phyloP scores from a whole-genome alignment of 208 protist species.

The Crithidia bombi region DNA sequence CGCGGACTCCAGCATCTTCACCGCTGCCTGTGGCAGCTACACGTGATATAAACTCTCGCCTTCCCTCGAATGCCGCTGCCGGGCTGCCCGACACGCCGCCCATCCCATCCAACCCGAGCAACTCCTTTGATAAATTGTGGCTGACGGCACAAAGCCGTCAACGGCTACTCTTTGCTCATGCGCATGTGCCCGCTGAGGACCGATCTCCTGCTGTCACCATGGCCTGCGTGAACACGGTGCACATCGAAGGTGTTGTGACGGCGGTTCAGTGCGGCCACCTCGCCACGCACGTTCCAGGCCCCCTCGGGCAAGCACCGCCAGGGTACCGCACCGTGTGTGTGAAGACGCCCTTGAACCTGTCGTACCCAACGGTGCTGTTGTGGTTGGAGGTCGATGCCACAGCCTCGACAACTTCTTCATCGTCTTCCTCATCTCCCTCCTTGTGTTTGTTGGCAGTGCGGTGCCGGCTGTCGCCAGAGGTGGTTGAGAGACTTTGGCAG shows the following conservation, averaged over 20 bases:
- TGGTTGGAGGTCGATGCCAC: slow-evolving; percentile 37
- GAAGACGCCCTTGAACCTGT: neutral
- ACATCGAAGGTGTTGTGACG: slow-evolving; percentile 58
- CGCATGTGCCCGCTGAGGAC: slow-evolving; percentile 13
- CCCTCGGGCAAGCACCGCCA: neutral
- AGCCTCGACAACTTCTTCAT: neutral
- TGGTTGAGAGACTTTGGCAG: slow-evolving; percentile 20
- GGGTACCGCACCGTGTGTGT: slow-evolving; percentile 18
- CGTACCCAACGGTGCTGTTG: slow-evolving; percentile 42
- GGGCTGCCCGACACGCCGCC: neutral
- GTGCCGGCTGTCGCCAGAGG: slow-evolving; percentile 36
- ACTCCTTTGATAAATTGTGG: too few species aligned
- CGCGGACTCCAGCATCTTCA: neutral
- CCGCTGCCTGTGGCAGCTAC: neutral
- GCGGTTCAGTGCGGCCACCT: slow-evolving; percentile 44
- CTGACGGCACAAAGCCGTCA: slow-evolving; percentile 10
- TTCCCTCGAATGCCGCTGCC: too few species aligned
- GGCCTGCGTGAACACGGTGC: slow-evolving; percentile 35
- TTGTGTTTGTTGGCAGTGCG: slow-evolving; percentile 41
- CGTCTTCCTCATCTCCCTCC: neutral
- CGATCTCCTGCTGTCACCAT: slow-evolving; percentile 5
- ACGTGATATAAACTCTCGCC: too few species aligned
- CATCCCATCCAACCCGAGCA: too few species aligned
- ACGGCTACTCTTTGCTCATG: slow-evolving; percentile 19
- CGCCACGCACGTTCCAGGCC: slow-evolving; percentile 18